A percentile compares a stretch with the other conserved stretches of the same genome.
Conservation (phyloP, 192 early-diverging fungal species). For the Dimargaris cristalligena region DNA sequence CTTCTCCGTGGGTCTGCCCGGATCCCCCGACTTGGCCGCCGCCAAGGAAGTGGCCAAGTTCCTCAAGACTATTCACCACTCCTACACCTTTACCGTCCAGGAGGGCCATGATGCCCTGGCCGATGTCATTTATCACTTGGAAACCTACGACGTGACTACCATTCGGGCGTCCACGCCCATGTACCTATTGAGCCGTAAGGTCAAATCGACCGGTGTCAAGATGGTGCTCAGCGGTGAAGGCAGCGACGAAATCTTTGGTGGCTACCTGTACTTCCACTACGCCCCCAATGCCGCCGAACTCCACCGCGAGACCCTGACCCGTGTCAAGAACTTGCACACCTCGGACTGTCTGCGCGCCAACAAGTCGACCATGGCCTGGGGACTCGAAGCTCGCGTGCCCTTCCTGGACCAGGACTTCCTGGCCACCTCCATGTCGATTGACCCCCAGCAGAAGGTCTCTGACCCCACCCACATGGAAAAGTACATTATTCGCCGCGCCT, state of each 20-base stretch:
- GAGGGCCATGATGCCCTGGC: slow-evolving; percentile 89
- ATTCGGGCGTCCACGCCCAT: slow-evolving; percentile 97
- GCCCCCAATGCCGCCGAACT: slow-evolving; percentile 67
- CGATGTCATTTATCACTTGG: slow-evolving; percentile 93
- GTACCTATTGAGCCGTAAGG: slow-evolving; percentile 94
- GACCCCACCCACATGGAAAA: slow-evolving; percentile 76
- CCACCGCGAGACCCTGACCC: slow-evolving; percentile 78
- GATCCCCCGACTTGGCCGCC: slow-evolving; percentile 82
- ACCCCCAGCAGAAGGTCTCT: slow-evolving; percentile 68
- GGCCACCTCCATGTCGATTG: slow-evolving; percentile 80
- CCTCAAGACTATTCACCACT: slow-evolving; percentile 85
- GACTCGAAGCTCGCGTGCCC: slow-evolving; percentile 93
- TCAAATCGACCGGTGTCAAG: slow-evolving; percentile 98
- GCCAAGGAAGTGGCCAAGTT: slow-evolving; percentile 81
- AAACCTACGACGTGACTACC: slow-evolving; percentile 98
- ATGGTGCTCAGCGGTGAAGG: slow-evolving; percentile 98
- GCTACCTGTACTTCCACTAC: slow-evolving; percentile 95
- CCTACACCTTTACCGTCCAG: slow-evolving; percentile 89
- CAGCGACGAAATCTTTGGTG: slow-evolving; percentile 91
- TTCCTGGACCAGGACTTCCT: slow-evolving; percentile 90
- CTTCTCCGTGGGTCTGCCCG: slow-evolving; percentile 88
- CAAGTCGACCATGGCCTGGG: slow-evolving; percentile 99
- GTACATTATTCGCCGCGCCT: slow-evolving; percentile 86
- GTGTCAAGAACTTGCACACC: slow-evolving; percentile 95
- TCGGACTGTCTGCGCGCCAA: slow-evolving; percentile 95